Evolutionary conservation across 1,284 basidiomycete genomes (phyloP).

Genomic region (Vanrija sp.): DNA sequence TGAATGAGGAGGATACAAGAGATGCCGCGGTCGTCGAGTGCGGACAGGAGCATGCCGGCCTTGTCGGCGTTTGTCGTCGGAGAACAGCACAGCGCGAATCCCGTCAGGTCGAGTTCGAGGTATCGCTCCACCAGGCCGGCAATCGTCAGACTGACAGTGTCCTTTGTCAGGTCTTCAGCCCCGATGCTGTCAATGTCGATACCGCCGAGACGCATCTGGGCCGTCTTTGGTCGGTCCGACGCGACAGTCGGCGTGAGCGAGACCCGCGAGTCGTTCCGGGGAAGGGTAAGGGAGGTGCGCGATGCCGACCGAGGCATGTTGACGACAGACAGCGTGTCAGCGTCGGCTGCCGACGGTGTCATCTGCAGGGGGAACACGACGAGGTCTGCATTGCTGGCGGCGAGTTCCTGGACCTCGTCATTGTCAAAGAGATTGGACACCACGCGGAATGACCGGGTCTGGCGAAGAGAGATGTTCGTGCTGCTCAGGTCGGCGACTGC

Average conservation of each 20-base stretch:
- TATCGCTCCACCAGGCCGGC: slow-evolving; percentile 3
- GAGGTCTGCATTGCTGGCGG: not conserved
- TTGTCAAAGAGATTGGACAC: not conserved
- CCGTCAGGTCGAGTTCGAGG: slow-evolving; percentile 1
- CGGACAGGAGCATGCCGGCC: slow-evolving; percentile 1
- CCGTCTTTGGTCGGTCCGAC: no score
- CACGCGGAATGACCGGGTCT: slow-evolving; percentile 8
- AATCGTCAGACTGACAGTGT: not conserved
- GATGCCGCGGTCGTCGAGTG: slow-evolving; percentile 1
- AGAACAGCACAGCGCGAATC: slow-evolving; percentile 3
- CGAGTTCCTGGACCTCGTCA: not conserved
- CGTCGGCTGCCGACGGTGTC: not conserved
- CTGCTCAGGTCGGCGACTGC: not conserved
- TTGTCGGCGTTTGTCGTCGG: not conserved
- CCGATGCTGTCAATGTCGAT: slow-evolving; percentile 1
- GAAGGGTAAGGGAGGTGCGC: not conserved
- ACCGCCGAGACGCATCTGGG: slow-evolving; percentile 8
- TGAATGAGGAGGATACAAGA: slow-evolving; percentile 2
- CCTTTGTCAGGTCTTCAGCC: not conserved
- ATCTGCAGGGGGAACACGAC: slow-evolving; percentile 3
- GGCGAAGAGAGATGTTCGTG: not conserved
- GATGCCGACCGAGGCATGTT: not conserved
- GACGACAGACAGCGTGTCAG: not conserved
- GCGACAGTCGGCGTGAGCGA: not conserved
- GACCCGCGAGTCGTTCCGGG: not conserved